A percentile compares a stretch with the other conserved stretches of the same genome.
These are phyloP conservation scores for Mucor sp. DNA, from an alignment of 371 early-diverging fungal species.

Conservation along the genomic window DNA sequence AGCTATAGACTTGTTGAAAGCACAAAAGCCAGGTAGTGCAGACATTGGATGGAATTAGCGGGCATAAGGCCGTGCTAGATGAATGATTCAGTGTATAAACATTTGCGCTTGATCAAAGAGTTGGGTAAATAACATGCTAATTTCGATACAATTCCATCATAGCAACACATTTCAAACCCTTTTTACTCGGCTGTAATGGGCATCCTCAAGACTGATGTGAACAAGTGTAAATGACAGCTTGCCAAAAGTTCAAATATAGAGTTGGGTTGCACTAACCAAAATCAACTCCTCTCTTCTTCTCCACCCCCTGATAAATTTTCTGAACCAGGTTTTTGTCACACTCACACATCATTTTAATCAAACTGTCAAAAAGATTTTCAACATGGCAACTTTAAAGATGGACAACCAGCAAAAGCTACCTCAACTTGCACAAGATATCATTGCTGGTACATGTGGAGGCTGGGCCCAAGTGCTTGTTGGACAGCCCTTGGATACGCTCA, in stretches of 20 bases:
- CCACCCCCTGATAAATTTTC: neutral
- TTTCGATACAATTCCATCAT: no score
- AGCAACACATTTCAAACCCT: no score
- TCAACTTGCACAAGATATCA: conserved; percentile 66
- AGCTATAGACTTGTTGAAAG: no score
- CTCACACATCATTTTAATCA: neutral
- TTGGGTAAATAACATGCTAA: no score
- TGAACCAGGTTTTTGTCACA: neutral
- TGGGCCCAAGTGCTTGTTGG: conserved; percentile 86
- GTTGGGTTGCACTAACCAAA: neutral
- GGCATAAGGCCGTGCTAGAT: no score
- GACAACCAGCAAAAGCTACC: neutral
- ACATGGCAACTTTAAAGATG: conserved; percentile 1
- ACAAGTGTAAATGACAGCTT: neutral
- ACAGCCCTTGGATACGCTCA: conserved; percentile 80
- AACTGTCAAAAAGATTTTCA: neutral
- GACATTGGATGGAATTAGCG: no score
- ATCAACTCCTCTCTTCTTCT: neutral
- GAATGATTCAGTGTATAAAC: no score
- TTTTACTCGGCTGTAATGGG: no score
- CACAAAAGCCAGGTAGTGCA: no score
- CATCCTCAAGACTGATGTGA: neutral
- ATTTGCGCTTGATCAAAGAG: no score
- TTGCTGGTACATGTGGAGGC: conserved; percentile 85
- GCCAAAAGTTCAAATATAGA: neutral